A percentile compares a stretch with the other conserved stretches of the same genome.
Conservation (phyloP, 208 protist species). For the Strigomonas galati region DNA sequence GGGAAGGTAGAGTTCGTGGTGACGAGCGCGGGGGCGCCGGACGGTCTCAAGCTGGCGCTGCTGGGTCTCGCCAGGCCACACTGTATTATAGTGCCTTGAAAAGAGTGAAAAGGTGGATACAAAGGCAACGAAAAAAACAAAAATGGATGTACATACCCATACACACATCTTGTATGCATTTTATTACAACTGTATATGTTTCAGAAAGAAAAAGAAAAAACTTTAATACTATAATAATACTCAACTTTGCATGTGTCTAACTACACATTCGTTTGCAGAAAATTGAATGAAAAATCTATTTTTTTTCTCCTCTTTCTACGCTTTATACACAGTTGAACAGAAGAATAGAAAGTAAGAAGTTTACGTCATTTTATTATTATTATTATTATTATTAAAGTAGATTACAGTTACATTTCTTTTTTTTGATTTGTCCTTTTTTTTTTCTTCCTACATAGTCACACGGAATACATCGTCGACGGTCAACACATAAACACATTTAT, state of each 20-base stretch:
- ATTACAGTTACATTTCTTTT: not conserved
- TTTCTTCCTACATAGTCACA: not conserved
- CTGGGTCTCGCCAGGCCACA: slow-evolving; percentile 54
- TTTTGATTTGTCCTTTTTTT: not conserved
- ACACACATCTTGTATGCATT: not conserved
- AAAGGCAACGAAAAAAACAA: slow-evolving; percentile 3
- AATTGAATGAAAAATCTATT: too few relatives aligned
- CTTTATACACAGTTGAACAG: too few relatives aligned
- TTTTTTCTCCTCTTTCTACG: too few relatives aligned
- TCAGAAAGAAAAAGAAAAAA: too few relatives aligned
- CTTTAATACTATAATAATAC: too few relatives aligned
- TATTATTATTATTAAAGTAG: too few relatives aligned
- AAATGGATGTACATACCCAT: not conserved
- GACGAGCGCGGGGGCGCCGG: slow-evolving; percentile 36
- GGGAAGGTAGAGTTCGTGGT: slow-evolving; percentile 64
- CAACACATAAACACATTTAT: slow-evolving; percentile 7
- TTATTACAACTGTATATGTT: too few relatives aligned
- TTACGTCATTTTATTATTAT: too few relatives aligned
- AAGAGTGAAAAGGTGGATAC: not conserved
- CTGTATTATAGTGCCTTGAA: slow-evolving; percentile 53
- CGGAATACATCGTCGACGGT: too few relatives aligned
- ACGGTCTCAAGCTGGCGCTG: slow-evolving; percentile 48
- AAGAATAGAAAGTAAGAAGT: too few relatives aligned
- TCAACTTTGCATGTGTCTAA: too few relatives aligned
- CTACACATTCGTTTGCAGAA: too few relatives aligned